Conservation (phyloP, 2,329 filamentous ascomycete species). For the Kalmusia sp. region DNA sequence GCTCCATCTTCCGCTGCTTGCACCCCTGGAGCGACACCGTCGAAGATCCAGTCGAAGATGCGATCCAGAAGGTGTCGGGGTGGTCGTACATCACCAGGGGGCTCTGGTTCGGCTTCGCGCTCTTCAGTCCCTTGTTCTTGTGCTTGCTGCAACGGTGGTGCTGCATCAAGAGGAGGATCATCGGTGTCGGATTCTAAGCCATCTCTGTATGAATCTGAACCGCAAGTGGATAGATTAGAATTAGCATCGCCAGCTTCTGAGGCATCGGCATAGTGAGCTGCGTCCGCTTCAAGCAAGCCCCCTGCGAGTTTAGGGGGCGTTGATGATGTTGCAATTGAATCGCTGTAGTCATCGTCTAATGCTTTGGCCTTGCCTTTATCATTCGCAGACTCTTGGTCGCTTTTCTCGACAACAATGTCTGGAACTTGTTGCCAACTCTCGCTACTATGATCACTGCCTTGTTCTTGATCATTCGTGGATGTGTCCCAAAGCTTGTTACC, state of each 20-base stretch:
- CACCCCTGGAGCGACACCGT: conserved; percentile 48
- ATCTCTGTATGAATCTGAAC: conserved; percentile 16
- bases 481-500: too few relatives aligned
- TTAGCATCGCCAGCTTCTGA: conserved; percentile 3
- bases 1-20: conserved; percentile 34
- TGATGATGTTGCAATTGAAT: not conserved
- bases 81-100: conserved; percentile 15
- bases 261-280: conserved; percentile 2
- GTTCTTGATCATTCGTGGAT: conserved; percentile 31
- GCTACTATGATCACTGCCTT: conserved; percentile 45
- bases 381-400: conserved; percentile 17
- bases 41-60: conserved; percentile 57
- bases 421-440: conserved; percentile 51
- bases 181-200: conserved; percentile 3
- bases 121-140: conserved; percentile 11
- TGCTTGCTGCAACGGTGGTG: not conserved
- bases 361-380: conserved; percentile 37
- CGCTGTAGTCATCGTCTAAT: conserved; percentile 10
- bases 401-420: conserved; percentile 33
- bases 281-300: not conserved
- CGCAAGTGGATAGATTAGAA: conserved; percentile 10
- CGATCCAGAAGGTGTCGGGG: conserved; percentile 34
- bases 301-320: not conserved
- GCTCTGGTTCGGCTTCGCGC: conserved; percentile 6
- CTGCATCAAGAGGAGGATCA: conserved; percentile 12